These are phyloP conservation scores for Haplosporangium sp. DNA, from an alignment of 371 early-diverging fungal genomes.

Conservation along the genomic window DNA sequence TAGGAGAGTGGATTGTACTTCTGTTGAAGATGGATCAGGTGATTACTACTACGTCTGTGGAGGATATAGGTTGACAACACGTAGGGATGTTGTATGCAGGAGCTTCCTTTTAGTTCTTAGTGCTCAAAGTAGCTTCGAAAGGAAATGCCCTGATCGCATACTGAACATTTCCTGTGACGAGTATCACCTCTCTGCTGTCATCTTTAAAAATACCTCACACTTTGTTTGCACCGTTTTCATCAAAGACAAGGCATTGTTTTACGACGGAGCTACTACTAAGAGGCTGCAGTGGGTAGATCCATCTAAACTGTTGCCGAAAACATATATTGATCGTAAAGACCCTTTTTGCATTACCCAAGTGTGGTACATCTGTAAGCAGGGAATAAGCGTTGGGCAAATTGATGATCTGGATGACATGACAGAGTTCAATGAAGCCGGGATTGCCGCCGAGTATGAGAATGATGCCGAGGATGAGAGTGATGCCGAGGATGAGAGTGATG, in stretches of 20 bases:
- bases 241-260: background rate
- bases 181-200: constrained; percentile 1
- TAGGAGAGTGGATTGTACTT: background rate
- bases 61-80: background rate
- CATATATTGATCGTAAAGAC: background rate
- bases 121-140: background rate
- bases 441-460: too few relatives aligned
- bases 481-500: too few relatives aligned
- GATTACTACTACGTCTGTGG: background rate
- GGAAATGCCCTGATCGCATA: background rate
- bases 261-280: background rate
- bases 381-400: too few relatives aligned
- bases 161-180: background rate
- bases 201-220: constrained; percentile 3
- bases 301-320: background rate
- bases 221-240: constrained; percentile 1
- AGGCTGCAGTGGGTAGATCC: background rate
- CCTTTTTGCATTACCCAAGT: background rate
- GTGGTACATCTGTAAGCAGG: too few relatives aligned
- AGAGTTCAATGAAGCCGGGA: too few relatives aligned
- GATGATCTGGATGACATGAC: too few relatives aligned
- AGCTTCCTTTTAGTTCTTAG: background rate
- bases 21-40: background rate
- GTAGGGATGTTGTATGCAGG: background rate
- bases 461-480: too few relatives aligned